Evolutionary conservation across 192 early-diverging fungal species (phyloP), one percentile per base, ranked within the genome.

Genomic region (Coemansia sp.): DNA sequence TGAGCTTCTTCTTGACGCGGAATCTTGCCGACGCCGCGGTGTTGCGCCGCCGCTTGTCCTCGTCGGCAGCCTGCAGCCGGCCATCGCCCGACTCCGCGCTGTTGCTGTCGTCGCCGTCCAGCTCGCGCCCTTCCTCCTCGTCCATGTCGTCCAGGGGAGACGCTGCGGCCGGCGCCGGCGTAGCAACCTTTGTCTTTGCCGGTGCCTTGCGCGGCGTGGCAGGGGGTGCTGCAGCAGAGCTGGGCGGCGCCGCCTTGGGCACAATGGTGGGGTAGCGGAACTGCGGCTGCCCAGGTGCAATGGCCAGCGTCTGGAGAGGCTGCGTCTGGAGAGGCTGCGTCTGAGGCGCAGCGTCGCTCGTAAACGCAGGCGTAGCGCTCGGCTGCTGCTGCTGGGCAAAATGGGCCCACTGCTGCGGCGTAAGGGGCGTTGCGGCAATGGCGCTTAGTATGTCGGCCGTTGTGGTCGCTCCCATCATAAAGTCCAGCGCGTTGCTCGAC

Each of bases 11-110:
- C 82, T 94, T 94, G 45, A 89, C 81, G 14, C 95, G 81, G 85
- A 98, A 98, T 9, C 95, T 81, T 15, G 93, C 94, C 11, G 89
- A 91, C 13, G 95, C 95, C 15, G 85, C 93, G 4, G 93, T 98
- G 81, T 98, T 98, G 36, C 94, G 85, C 23, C 85, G 77, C 41
- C 95, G 83, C 80, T 98, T 98, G 71, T 97, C 93, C 43, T 86
- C 88, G 51, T 88, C 82, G 14, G 80, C 82, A 3, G 70, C 65
- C 13, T 59, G 29, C 56, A 70, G 19, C 36, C 60, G 56, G n/a
- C 18, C 22, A 32, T 48, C 60, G 15, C 37, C 57, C 11, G 17
- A 27, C 5, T 50, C 47, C 19, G 39, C 40, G 3, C 15, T 19
- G 42, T 45, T 36, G 25, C 43, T 43, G 42, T 35, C 36, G 10